Evolutionary conservation across 208 protist genomes (phyloP).

Genomic region (Acanthamoeba lenticulata): DNA sequence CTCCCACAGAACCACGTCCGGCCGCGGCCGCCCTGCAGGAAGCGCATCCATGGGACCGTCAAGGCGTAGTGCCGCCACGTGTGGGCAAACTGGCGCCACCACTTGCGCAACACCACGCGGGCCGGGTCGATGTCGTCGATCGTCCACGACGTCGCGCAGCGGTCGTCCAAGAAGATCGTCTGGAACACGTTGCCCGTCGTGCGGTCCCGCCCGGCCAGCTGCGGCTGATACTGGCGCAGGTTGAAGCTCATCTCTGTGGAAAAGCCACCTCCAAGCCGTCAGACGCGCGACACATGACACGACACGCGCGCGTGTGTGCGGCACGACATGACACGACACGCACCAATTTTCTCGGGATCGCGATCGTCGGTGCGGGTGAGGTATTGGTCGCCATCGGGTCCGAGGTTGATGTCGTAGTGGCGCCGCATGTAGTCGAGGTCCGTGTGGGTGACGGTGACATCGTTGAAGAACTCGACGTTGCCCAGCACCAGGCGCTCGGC

Average conservation of each 20-base stretch:
- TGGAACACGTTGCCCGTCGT: not conserved
- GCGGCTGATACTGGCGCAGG: slow-evolving; percentile 43
- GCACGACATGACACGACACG: not conserved
- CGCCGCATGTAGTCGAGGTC: slow-evolving; percentile 64
- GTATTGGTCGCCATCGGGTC: slow-evolving; percentile 50
- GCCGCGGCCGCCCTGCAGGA: not conserved
- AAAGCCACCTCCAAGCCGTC: not conserved
- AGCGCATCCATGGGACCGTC: slow-evolving; percentile 29
- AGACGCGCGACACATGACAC: not conserved
- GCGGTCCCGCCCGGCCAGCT: not conserved
- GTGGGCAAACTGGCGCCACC: slow-evolving; percentile 69
- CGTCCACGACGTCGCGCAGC: not conserved
- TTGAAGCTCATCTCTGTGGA: slow-evolving; percentile 59
- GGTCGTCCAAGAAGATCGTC: slow-evolving; percentile 69
- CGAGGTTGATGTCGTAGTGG: slow-evolving; percentile 63
- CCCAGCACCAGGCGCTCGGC: slow-evolving; percentile 60
- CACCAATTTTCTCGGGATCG: not conserved
- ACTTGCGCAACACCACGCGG: slow-evolving; percentile 52
- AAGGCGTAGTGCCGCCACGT: slow-evolving; percentile 61
- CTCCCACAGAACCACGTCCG: slow-evolving; percentile 21
- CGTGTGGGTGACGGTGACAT: slow-evolving; percentile 65
- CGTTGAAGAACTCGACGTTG: slow-evolving; percentile 73
- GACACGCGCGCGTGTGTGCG: not conserved
- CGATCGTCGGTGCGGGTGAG: slow-evolving; percentile 20
- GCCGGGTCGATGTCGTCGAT: slow-evolving; percentile 61